Conservation (phyloP, 108 stramenopile species). For the Chaetoceros tenuissimus region DNA sequence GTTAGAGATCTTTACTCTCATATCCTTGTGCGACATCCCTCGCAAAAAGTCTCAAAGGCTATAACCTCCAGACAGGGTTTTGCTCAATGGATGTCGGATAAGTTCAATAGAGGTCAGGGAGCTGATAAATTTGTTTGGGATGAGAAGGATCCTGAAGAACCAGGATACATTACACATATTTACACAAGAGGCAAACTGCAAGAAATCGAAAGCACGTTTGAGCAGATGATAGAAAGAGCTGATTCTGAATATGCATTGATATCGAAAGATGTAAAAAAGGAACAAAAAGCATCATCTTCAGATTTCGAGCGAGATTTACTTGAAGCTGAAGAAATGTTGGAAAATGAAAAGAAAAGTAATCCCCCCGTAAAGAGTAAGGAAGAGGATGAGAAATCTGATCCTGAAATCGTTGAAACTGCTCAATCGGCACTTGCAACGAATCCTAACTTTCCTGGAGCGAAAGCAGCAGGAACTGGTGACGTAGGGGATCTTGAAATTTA, state of each 20-base stretch:
- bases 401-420: slow-evolving; percentile 3
- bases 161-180: slow-evolving; percentile 67
- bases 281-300: slow-evolving; percentile 18
- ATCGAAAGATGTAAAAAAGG: slow-evolving; percentile 10
- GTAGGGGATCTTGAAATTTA: slow-evolving; percentile 75
- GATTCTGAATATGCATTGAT: slow-evolving; percentile 28
- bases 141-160: slow-evolving; percentile 65
- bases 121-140: slow-evolving; percentile 53
- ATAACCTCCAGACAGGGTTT: background rate
- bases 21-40: background rate
- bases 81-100: background rate
- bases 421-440: slow-evolving; percentile 5
- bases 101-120: slow-evolving; percentile 3
- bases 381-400: slow-evolving; percentile 13
- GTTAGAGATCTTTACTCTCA: background rate
- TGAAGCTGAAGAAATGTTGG: slow-evolving; percentile 60
- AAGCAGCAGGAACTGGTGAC: slow-evolving; percentile 54
- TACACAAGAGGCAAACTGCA: slow-evolving; percentile 46
- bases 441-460: slow-evolving; percentile 66
- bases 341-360: slow-evolving; percentile 25
- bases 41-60: background rate
- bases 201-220: slow-evolving; percentile 60
- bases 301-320: slow-evolving; percentile 66
- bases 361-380: slow-evolving; percentile 13
- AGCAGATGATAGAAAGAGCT: slow-evolving; percentile 41